A percentile compares a stretch with the other conserved stretches of the same genome.
Evolutionary conservation across 139 green algal species (phyloP).

Genomic region (Diplosphaera chodatii): DNA sequence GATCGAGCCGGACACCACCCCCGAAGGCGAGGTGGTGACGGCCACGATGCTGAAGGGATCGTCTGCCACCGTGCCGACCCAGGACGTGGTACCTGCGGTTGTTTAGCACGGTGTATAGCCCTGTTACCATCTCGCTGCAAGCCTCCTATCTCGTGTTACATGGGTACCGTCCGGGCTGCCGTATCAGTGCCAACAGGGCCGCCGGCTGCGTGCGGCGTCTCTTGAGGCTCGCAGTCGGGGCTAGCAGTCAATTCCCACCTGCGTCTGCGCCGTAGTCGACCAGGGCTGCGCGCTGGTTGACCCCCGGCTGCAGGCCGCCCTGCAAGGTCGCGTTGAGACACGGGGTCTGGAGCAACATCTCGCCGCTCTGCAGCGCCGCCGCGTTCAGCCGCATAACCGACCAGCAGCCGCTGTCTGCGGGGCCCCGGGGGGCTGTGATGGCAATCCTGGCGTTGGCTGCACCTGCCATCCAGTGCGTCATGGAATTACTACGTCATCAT

Average conservation of each 20-base stretch:
- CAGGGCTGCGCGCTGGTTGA: background rate
- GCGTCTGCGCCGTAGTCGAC: background rate
- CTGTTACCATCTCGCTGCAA: no score
- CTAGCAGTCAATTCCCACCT: background rate
- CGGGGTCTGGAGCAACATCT: background rate
- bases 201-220: no score
- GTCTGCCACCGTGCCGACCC: background rate
- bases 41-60: background rate
- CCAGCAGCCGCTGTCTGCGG: background rate
- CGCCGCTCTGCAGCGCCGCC: background rate
- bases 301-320: background rate
- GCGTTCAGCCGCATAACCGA: background rate
- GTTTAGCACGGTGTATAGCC: no score
- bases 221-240: no score
- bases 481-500: no score
- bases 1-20: background rate
- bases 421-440: no score
- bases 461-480: background rate
- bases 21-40: background rate
- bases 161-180: no score
- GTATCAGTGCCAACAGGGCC: no score
- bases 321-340: background rate
- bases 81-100: background rate
- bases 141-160: no score
- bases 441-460: background rate